A percentile compares a stretch with the other conserved stretches of the same genome.
phyloP scores from a whole-genome alignment of 2,329 filamentous ascomycete genomes.

The Dothidotthia symphoricarpi region DNA sequence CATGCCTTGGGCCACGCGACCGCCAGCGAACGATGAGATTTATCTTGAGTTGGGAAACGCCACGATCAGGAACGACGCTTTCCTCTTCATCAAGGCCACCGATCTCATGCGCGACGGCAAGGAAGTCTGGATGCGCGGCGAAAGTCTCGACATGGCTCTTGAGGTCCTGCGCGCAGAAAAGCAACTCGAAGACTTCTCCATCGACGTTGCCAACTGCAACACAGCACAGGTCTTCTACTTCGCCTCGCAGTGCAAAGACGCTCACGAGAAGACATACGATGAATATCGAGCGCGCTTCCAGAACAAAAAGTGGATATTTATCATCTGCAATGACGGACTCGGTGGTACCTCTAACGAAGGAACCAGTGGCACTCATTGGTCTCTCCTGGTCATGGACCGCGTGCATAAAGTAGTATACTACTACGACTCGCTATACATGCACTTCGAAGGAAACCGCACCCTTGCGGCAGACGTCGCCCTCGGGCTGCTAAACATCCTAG shows the following conservation, averaged over 20 bases:
- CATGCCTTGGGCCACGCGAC: not conserved
- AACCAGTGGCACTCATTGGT: constrained; percentile 20
- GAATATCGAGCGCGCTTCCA: constrained; percentile 10
- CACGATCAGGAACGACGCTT: constrained; percentile 14
- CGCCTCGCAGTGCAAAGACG: constrained; percentile 3
- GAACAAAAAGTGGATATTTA: constrained; percentile 23
- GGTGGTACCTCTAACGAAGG: constrained; percentile 1
- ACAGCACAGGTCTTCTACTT: constrained; percentile 13
- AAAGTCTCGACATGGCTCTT: constrained; percentile 21
- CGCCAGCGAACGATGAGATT: constrained; percentile 3
- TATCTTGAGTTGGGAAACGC: constrained; percentile 17
- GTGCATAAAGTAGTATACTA: constrained; percentile 9
- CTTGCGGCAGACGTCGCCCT: constrained; percentile 1
- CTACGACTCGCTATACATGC: constrained; percentile 15
- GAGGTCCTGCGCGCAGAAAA: constrained; percentile 10
- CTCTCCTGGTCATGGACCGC: constrained; percentile 18
- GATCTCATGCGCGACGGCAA: too few relatives aligned
- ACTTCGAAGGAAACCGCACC: not conserved
- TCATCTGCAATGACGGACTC: constrained; percentile 26
- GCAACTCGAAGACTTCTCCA: constrained; percentile 8
- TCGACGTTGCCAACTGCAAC: constrained; percentile 19
- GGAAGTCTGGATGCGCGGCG: constrained; percentile 18
- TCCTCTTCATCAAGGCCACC: constrained; percentile 5
- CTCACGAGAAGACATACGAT: constrained; percentile 4
- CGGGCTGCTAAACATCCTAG: constrained; percentile 15